Evolutionary conservation across 2,329 filamentous ascomycete genomes (phyloP).

Genomic region (Periconia sp.): DNA sequence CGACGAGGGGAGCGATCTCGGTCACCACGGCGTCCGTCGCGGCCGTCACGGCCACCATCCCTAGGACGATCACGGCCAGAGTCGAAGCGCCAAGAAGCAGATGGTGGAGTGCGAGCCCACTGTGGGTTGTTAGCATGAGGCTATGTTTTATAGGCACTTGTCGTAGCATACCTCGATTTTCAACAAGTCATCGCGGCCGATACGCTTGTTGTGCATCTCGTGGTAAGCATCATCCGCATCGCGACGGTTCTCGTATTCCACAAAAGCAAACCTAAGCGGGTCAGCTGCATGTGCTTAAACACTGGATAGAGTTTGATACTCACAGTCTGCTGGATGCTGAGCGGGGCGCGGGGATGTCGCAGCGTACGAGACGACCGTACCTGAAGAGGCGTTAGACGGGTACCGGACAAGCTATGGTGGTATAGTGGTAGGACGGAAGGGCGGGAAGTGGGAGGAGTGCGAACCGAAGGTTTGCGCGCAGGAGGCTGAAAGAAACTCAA

Average conservation of each 20-base stretch:
- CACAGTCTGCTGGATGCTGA: constrained; percentile 94
- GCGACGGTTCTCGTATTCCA: constrained; percentile 97
- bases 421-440: constrained; percentile 18
- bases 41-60: constrained; percentile 61
- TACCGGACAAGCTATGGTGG: constrained; percentile 10
- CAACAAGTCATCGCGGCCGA: constrained; percentile 89
- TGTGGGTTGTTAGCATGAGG: constrained; percentile 45
- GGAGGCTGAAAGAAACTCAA: constrained; percentile 32
- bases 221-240: constrained; percentile 99
- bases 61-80: constrained; percentile 58
- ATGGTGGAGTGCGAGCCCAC: constrained; percentile 98
- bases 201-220: constrained; percentile 99
- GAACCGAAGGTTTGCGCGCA: constrained; percentile 36
- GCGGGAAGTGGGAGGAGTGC: constrained; percentile 29
- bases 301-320: constrained; percentile 54
- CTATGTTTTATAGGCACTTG: background rate
- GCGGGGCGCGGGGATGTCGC: constrained; percentile 94
- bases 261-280: constrained; percentile 79
- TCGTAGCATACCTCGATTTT: constrained; percentile 83
- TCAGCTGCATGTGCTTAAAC: constrained; percentile 16
- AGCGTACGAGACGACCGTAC: constrained; percentile 96
- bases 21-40: constrained; percentile 60
- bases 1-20: constrained; percentile 61
- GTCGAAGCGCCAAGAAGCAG: constrained; percentile 97
- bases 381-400: constrained; percentile 59